A percentile compares a stretch with the other conserved stretches of the same genome.
Evolutionary conservation across 2,329 filamentous ascomycete species (phyloP).

Genomic region (Pestalotiopsis sp.): DNA sequence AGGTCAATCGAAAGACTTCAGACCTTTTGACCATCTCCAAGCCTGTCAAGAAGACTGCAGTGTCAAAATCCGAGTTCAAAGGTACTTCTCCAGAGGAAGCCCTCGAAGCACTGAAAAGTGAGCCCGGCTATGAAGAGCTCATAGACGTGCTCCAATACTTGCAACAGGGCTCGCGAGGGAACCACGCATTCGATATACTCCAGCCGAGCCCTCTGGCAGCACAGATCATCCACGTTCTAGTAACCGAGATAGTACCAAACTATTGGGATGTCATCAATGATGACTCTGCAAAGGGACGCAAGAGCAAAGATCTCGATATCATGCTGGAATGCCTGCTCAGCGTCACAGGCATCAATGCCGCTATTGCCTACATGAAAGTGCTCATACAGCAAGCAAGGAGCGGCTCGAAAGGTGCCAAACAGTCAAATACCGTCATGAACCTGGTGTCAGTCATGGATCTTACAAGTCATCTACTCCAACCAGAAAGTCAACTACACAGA

Average conservation of each 20-base stretch:
- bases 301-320: conserved; percentile 43
- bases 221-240: conserved; percentile 74
- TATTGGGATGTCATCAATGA: conserved; percentile 73
- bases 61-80: conserved; percentile 20
- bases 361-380: conserved; percentile 69
- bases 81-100: conserved; percentile 49
- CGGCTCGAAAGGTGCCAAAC: conserved; percentile 37
- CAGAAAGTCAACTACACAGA: conserved; percentile 23
- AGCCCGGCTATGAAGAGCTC: conserved; percentile 64
- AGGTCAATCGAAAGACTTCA: conserved; percentile 46
- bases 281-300: conserved; percentile 30
- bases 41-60: conserved; percentile 18
- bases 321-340: conserved; percentile 71
- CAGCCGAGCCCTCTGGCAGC: conserved; percentile 68
- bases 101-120: conserved; percentile 60
- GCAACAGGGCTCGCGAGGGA: conserved; percentile 27
- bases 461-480: conserved; percentile 42
- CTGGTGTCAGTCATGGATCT: conserved; percentile 47
- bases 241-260: conserved; percentile 75
- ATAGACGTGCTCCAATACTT: conserved; percentile 57
- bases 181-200: conserved; percentile 55
- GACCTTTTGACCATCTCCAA: conserved; percentile 41
- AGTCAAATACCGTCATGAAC: conserved; percentile 46
- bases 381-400: conserved; percentile 56
- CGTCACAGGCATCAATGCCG: conserved; percentile 76